Percentiles rank a stretch among this genome's conserved stretches.
phyloP scores from a whole-genome alignment of 768 basidiomycete genomes.

The Suillus spraguei region DNA sequence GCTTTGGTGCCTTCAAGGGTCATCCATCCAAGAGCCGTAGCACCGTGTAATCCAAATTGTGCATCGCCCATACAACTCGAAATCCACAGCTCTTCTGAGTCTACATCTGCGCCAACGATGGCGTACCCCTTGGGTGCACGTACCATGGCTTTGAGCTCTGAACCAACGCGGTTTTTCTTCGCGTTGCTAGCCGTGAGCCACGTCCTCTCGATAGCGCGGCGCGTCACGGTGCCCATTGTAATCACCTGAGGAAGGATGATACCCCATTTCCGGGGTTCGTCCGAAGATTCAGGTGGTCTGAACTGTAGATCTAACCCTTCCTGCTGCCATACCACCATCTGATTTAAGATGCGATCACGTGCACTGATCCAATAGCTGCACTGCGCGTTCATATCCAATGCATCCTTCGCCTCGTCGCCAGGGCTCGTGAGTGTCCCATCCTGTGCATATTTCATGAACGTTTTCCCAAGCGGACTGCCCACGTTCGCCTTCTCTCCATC shows the following conservation, averaged over 20 bases:
- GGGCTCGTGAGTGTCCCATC: slow-evolving; percentile 87
- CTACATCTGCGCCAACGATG: slow-evolving; percentile 97
- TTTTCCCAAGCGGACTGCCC: slow-evolving; percentile 86
- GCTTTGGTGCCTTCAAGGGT: slow-evolving; percentile 96
- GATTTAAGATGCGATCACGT: slow-evolving; percentile 87
- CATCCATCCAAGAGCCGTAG: slow-evolving; percentile 99
- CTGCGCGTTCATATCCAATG: slow-evolving; percentile 88
- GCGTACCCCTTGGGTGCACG: slow-evolving; percentile 91
- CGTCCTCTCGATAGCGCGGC: slow-evolving; percentile 95
- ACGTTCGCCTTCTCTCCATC: slow-evolving; percentile 95
- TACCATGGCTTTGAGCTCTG: slow-evolving; percentile 98
- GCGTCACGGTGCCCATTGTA: slow-evolving; percentile 98
- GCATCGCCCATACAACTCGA: slow-evolving; percentile 98
- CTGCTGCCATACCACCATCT: slow-evolving; percentile 89
- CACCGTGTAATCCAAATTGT: slow-evolving; percentile 95
- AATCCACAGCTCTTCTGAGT: slow-evolving; percentile 99
- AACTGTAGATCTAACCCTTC: slow-evolving; percentile 56
- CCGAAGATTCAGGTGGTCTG: slow-evolving; percentile 13
- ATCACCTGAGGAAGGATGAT: slow-evolving; percentile 96
- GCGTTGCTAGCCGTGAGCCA: slow-evolving; percentile 99
- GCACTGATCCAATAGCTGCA: slow-evolving; percentile 99
- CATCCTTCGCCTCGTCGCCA: slow-evolving; percentile 77
- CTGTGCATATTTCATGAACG: slow-evolving; percentile 86
- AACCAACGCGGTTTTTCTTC: slow-evolving; percentile 97
- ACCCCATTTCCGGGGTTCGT: slow-evolving; percentile 63